Evolutionary conservation across 2,329 filamentous ascomycete species (phyloP).

Genomic region (Fusarium mundagurra): DNA sequence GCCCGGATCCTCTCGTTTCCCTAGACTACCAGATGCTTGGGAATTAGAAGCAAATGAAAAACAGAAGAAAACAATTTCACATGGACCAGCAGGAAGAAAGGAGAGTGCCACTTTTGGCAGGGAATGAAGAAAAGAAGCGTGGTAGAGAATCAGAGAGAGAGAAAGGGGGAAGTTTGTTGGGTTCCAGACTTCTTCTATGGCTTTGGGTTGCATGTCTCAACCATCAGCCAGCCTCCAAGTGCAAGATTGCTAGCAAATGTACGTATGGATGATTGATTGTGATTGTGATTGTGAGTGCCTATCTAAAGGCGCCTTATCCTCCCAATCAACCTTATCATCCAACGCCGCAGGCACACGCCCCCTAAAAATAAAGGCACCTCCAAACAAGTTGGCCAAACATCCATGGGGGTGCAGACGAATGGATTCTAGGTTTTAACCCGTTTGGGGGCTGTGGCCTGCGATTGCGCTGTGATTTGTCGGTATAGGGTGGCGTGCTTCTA

Average conservation of each 20-base stretch:
- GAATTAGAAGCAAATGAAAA: constrained; percentile 36
- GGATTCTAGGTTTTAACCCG: background rate
- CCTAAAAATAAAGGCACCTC: background rate
- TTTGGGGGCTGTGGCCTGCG: background rate
- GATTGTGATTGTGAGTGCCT: background rate
- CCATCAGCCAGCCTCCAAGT: background rate
- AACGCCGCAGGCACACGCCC: background rate
- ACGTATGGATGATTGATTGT: background rate
- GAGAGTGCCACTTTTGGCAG: constrained; percentile 14
- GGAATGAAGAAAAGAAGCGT: constrained; percentile 11
- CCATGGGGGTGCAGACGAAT: background rate
- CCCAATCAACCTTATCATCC: constrained; percentile 5
- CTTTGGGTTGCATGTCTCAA: constrained; percentile 6
- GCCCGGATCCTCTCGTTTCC: constrained; percentile 34
- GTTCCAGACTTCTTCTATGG: constrained; percentile 1
- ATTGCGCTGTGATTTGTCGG: constrained; percentile 1
- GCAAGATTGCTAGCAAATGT: background rate
- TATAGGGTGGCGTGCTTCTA: background rate
- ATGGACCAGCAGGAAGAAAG: constrained; percentile 21
- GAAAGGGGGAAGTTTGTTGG: constrained; percentile 5
- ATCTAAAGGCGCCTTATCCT: background rate
- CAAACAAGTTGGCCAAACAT: background rate
- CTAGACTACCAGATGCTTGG: constrained; percentile 41
- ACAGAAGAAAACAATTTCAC: constrained; percentile 33
- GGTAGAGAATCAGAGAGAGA: constrained; percentile 14